Evolutionary conservation across 2,329 filamentous ascomycete genomes (phyloP), one percentile per base, ranked within the genome.

Genomic region (Plenodomus lindquistii): DNA sequence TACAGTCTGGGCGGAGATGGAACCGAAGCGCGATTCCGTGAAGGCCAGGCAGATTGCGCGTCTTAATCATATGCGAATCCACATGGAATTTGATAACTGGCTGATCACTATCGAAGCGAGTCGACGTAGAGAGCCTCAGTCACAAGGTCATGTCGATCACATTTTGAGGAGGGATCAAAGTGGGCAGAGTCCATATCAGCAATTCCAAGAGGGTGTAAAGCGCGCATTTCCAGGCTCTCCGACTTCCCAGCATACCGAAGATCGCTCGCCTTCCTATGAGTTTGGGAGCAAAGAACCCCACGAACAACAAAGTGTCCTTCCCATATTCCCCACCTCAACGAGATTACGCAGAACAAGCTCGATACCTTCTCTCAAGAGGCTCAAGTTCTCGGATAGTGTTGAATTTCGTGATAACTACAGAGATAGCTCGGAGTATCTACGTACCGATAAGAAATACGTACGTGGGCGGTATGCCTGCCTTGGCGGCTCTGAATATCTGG

Each of bases 381-480:
- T 61, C 35, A 61, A 55, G 27, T 65, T 65, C 20, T 54, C 50
- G 1, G 51, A 59, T 13, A 42, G 52, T 0, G 57, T 59, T 15
- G 48, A 63, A 20, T 59, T 62, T 16, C 53, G 57, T 16, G 44
- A 53, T 4, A 49, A 56, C 20, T 63, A 61, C 45, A 52, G 60
- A 11, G 41, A 37, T n/a, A 54, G 40, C 40, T 35, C 46, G 6
- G 37, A 54, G 18, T 62, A 53, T 40, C 42, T 50, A 24, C 59
- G 67, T 3, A 42, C 37, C 19, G 52, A 49, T 18, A 49, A 62
- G 7, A 48, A 42, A 4, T 69, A 69, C 40, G 48, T 58, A 3
- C 62, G 48, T 3, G 67, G 67, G 8, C 49, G 63, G n/a, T 61
- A 66, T 42, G 63, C 60, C 22, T 55, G 60, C 6, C 55, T 57